Evolutionary conservation across 73 alveolate genomes (phyloP).

Genomic region (Paramecium octaurelia): DNA sequence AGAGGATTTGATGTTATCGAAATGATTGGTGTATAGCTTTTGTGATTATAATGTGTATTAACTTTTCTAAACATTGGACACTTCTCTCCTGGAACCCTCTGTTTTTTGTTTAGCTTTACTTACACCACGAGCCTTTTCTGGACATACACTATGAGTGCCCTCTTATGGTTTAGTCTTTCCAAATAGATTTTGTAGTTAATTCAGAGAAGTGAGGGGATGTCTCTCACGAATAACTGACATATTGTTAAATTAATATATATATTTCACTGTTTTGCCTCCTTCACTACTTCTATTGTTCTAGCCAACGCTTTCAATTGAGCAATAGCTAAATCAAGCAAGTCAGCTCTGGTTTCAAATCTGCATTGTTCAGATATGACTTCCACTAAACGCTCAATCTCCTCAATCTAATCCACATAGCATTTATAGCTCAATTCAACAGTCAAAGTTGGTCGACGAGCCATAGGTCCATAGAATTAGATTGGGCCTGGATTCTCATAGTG

Average conservation of each 20-base stretch:
- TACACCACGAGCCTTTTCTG: background rate
- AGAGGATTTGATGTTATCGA: background rate
- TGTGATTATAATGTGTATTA: background rate
- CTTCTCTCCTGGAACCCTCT: background rate
- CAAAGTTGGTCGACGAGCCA: conserved; percentile 33
- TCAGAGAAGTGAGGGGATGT: background rate
- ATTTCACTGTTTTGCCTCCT: background rate
- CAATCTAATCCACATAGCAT: conserved; percentile 25
- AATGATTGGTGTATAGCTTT: background rate
- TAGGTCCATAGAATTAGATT: conserved; percentile 66
- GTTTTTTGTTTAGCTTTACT: background rate
- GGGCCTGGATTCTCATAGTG: conserved; percentile 89
- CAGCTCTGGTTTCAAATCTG: conserved; percentile 33
- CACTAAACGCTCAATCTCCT: conserved; percentile 19
- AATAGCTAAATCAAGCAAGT: conserved; percentile 29
- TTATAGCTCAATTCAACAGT: conserved; percentile 41
- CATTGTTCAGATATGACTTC: conserved; percentile 18
- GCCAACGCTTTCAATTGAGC: background rate
- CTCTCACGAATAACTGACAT: conserved; percentile 8
- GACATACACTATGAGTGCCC: background rate
- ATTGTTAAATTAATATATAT: background rate
- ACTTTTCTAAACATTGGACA: background rate
- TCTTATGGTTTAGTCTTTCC: background rate
- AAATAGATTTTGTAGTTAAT: background rate
- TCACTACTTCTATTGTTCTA: background rate